A percentile compares a stretch with the other conserved stretches of the same genome.
phyloP scores from a whole-genome alignment of 495 filamentous ascomycete genomes.

The Xylaria cubensis region DNA sequence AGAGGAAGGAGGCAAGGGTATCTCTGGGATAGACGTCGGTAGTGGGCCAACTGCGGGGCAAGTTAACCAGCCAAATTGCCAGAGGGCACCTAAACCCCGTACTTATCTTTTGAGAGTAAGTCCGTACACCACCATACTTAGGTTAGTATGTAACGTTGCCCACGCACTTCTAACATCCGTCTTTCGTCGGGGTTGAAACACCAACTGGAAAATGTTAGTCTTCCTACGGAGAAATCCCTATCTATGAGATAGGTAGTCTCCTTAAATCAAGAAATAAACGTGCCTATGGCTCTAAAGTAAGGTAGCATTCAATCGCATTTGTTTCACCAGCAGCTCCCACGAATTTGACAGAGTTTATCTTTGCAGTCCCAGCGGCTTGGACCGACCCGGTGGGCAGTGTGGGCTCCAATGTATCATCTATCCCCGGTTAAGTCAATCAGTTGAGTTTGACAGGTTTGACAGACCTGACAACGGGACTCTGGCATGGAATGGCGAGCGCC shows the following conservation, averaged over 20 bases:
- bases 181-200: neutral
- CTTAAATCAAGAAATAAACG: neutral
- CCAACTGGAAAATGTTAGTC: neutral
- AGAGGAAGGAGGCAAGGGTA: constrained; percentile 28
- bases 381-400: neutral
- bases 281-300: neutral
- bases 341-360: neutral
- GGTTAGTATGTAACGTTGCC: constrained; percentile 30
- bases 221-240: neutral
- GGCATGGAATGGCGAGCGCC: neutral
- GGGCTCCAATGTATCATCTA: neutral
- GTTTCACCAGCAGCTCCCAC: neutral
- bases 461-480: neutral
- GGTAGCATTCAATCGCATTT: neutral
- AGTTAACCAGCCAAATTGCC: neutral
- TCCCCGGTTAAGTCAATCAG: neutral
- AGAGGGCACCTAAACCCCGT: neutral
- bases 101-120: neutral
- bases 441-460: neutral
- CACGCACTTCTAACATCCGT: neutral
- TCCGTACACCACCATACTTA: neutral
- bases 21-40: neutral
- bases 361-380: constrained; percentile 16
- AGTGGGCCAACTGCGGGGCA: constrained; percentile 20
- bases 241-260: neutral